Evolutionary conservation across 495 filamentous ascomycete species (phyloP).

Genomic region (Penicillium simplicissimum): DNA sequence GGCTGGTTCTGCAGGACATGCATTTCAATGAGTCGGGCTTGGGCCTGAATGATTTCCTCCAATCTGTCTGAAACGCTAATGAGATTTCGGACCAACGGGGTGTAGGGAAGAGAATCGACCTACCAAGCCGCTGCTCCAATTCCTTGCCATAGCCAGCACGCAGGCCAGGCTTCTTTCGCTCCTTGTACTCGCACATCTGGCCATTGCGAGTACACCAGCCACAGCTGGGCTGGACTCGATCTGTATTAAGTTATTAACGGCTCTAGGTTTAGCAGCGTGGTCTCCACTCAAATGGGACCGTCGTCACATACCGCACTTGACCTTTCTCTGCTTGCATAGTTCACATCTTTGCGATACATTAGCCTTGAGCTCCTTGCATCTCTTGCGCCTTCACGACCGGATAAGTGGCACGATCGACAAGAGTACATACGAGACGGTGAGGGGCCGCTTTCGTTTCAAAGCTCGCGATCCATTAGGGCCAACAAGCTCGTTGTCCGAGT

Average conservation of each 20-base stretch:
- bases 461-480: conserved; percentile 36
- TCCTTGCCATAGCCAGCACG: conserved; percentile 86
- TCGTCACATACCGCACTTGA: conserved; percentile 64
- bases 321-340: conserved; percentile 81
- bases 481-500: conserved; percentile 39
- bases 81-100: conserved; percentile 1
- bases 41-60: conserved; percentile 49
- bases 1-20: conserved; percentile 46
- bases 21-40: conserved; percentile 50
- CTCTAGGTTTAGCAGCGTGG: conserved; percentile 15
- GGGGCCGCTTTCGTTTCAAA: conserved; percentile 47
- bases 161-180: conserved; percentile 81
- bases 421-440: conserved; percentile 47
- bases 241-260: conserved; percentile 25
- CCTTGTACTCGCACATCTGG: conserved; percentile 77
- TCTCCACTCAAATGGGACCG: not conserved
- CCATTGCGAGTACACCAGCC: conserved; percentile 85
- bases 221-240: conserved; percentile 79
- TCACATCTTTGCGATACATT: conserved; percentile 59
- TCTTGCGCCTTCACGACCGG: not conserved
- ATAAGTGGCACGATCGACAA: not conserved
- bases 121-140: conserved; percentile 73
- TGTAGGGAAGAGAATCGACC: conserved; percentile 9
- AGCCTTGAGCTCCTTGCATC: conserved; percentile 12
- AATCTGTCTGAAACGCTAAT: conserved; percentile 40